A percentile compares a stretch with the other conserved stretches of the same genome.
phyloP scores from a whole-genome alignment of 306 rosid species.

The Malus fusca region DNA sequence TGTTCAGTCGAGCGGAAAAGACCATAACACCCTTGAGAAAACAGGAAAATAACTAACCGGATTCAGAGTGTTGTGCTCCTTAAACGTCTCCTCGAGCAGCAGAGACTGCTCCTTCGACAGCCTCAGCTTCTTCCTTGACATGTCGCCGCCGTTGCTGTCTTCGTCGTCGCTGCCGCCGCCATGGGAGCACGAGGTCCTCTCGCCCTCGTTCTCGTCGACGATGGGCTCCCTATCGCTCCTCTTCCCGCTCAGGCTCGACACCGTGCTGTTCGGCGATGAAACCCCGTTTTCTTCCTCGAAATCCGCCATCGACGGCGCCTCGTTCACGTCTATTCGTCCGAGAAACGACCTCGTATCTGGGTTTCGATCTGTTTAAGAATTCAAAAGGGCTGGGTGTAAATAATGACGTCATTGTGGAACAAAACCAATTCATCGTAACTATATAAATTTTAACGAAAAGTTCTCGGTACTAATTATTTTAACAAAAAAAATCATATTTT shows the following conservation, averaged over 20 bases:
- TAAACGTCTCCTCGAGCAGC: constrained; percentile 81
- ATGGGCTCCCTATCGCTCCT: constrained; percentile 59
- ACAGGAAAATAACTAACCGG: constrained; percentile 44
- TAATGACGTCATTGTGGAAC: not conserved
- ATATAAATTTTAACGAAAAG: no score
- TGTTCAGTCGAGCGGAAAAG: not conserved
- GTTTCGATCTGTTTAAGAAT: constrained; percentile 34
- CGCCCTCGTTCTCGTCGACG: constrained; percentile 57
- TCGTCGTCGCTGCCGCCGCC: constrained; percentile 70
- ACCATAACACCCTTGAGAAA: not conserved
- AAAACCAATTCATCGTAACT: not conserved
- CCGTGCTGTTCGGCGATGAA: constrained; percentile 89
- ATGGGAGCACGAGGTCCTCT: constrained; percentile 56
- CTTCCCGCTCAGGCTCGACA: constrained; percentile 80
- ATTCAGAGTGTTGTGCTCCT: constrained; percentile 73
- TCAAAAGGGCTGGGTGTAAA: constrained; percentile 12
- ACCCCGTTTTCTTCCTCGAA: constrained; percentile 58
- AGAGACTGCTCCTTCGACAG: constrained; percentile 73
- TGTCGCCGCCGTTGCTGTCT: constrained; percentile 48
- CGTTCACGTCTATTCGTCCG: constrained; percentile 55
- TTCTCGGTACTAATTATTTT: no score
- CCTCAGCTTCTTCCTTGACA: constrained; percentile 74
- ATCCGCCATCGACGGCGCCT: constrained; percentile 11
- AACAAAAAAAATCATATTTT: no score
- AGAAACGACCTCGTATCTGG: constrained; percentile 41